phyloP scores from a whole-genome alignment of 1,284 basidiomycete genomes.

The Fomitopsis palustris region DNA sequence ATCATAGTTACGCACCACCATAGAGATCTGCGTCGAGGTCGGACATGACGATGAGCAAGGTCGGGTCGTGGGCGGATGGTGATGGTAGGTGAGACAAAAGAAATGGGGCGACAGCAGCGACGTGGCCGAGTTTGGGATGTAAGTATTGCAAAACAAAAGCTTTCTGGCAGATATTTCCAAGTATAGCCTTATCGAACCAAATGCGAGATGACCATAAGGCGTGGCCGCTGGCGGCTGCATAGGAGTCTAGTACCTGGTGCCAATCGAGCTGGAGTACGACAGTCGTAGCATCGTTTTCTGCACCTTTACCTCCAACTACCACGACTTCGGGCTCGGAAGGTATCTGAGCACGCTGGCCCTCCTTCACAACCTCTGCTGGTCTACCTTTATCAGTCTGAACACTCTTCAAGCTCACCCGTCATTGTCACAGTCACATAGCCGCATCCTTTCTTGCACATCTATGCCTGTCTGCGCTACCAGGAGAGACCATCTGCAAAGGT shows the following conservation, averaged over 20 bases:
- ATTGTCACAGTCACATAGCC: neutral
- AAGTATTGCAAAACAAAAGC: neutral
- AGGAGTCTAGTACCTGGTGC: neutral
- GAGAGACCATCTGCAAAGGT: neutral
- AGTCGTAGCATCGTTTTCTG: conserved; percentile 2
- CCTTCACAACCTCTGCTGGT: neutral
- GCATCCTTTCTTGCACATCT: neutral
- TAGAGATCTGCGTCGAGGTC: conserved; percentile 85
- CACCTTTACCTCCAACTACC: conserved; percentile 4
- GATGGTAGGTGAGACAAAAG: neutral
- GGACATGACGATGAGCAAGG: conserved; percentile 45
- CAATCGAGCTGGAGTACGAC: neutral
- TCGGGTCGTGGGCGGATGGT: conserved; percentile 11
- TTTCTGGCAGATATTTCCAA: too few relatives aligned
- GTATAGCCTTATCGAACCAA: too few relatives aligned
- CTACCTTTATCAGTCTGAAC: neutral
- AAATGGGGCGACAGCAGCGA: neutral
- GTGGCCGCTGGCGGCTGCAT: neutral
- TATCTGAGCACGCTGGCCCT: neutral
- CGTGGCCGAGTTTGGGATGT: neutral
- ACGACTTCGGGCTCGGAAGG: neutral
- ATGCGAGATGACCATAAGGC: too few relatives aligned
- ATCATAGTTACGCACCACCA: conserved; percentile 49
- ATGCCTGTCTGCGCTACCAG: neutral
- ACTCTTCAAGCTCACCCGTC: neutral